A percentile compares a stretch with the other conserved stretches of the same genome.
phyloP scores from a whole-genome alignment of 305 asterid genomes.

The Lippia alba region DNA sequence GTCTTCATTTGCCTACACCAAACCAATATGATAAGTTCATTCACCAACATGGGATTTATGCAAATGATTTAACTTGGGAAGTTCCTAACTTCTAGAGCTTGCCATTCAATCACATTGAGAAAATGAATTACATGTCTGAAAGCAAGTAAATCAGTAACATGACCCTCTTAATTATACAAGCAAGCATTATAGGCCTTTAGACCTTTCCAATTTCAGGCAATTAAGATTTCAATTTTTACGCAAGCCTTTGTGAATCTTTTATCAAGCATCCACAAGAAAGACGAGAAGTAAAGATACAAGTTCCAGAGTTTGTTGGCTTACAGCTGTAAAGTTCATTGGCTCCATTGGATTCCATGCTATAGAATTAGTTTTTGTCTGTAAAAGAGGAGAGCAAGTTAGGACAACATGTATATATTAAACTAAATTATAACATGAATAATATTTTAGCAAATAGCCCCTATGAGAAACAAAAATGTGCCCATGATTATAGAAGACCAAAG shows the following conservation, averaged over 20 bases:
- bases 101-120: neutral
- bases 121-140: constrained; percentile 8
- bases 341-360: constrained; percentile 98
- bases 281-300: constrained; percentile 7
- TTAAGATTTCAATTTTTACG: neutral
- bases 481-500: neutral
- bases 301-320: constrained; percentile 45
- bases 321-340: constrained; percentile 99
- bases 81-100: constrained; percentile 19
- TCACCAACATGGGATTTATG: constrained; percentile 10
- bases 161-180: neutral
- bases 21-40: constrained; percentile 26
- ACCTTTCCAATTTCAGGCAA: neutral
- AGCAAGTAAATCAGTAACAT: constrained; percentile 6
- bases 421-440: neutral
- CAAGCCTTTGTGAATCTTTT: neutral
- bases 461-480: constrained; percentile 13
- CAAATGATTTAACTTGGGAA: constrained; percentile 15
- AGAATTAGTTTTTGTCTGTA: constrained; percentile 89
- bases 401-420: constrained; percentile 9
- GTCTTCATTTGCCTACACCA: constrained; percentile 90
- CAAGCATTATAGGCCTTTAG: neutral
- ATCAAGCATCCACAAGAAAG: constrained; percentile 25
- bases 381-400: constrained; percentile 34
- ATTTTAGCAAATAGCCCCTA: neutral